Base-by-base conservation (phyloP, 2,329 filamentous ascomycete genomes). In the Aspergillus candidus region DNA sequence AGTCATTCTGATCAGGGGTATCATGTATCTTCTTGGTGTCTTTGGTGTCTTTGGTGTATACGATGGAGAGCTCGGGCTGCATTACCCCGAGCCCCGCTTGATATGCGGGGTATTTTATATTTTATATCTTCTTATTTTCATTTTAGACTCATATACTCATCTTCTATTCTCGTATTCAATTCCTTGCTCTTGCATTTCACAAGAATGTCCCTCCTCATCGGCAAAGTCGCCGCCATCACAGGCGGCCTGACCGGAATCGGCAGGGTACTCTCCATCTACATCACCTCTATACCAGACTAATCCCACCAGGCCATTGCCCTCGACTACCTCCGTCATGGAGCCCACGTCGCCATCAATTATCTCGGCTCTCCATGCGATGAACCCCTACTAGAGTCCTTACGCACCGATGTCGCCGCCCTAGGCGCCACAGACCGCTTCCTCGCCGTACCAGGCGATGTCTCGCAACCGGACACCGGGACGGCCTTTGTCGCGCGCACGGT, bases 181-280 rank as follows among this genome's bases (percentile, higher is more conserved):
- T 27, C 22, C 2, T 27, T 8, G 8, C 2, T 3, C 22, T 27
- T 3, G 22, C 6, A 8, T 27, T 27, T 2, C 4, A 18, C 5
- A 6, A 27, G 22, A 27, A 27, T 27, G 53, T 18, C 18, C 18
- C 76, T 93, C 54, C 80, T 94, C 45, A 62, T 70, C 43, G 80
- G 79, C 65, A 94, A 94, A 68, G 84, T 83, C 11, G 87, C 87
- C 67, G 85, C 88, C 62, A 88, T 95, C 58, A 94, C 88, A 0
- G 88, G 89, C 52, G 88, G 86, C 45, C 84, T 84, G 3, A 94
- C 88, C 1, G 88, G 88, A 43, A 94, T 94, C 57, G 89, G 89
- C 41, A 79, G 86, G 40, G 66, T 68, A 63, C 12, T n/a, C 22
- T 22, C 32, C 35, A 32, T 4, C 17, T 4, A 5, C 17, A 32